Evolutionary conservation across 192 early-diverging fungal genomes (phyloP).

Genomic region (Dimargaris xerosporica): DNA sequence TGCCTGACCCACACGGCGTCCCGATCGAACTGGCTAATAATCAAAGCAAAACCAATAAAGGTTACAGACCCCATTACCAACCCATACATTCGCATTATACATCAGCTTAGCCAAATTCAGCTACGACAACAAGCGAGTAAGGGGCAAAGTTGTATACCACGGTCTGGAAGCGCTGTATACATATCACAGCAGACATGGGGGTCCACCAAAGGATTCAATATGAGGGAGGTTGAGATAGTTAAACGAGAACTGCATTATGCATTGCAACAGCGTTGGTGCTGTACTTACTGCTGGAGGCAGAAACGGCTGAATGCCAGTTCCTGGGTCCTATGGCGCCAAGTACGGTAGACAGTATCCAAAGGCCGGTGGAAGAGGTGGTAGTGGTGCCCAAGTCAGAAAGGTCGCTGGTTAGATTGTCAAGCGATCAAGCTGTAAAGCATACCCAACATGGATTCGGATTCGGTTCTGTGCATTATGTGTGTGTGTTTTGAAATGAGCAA

Average conservation of each 20-base stretch:
- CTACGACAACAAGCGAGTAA: too few relatives aligned
- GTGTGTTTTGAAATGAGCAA: background rate
- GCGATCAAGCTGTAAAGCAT: background rate
- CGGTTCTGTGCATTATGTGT: background rate
- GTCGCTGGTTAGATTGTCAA: background rate
- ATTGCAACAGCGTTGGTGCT: too few relatives aligned
- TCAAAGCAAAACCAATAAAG: too few relatives aligned
- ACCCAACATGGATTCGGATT: background rate
- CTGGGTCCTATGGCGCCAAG: conserved; percentile 32
- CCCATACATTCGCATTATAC: too few relatives aligned
- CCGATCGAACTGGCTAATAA: conserved; percentile 3
- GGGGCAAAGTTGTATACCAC: too few relatives aligned
- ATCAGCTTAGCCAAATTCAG: too few relatives aligned
- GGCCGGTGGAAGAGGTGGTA: background rate
- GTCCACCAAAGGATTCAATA: too few relatives aligned
- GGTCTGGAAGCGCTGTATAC: too few relatives aligned
- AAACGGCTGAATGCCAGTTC: conserved; percentile 85
- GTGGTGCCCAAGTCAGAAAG: background rate
- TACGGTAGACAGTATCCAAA: background rate
- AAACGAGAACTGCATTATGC: too few relatives aligned
- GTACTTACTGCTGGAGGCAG: conserved; percentile 48
- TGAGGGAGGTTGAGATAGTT: too few relatives aligned
- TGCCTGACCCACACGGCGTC: conserved; percentile 14
- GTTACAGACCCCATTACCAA: too few relatives aligned
- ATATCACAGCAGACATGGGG: too few relatives aligned